phyloP scores from a whole-genome alignment of 2,329 filamentous ascomycete genomes.

The Botrytis byssoidea region DNA sequence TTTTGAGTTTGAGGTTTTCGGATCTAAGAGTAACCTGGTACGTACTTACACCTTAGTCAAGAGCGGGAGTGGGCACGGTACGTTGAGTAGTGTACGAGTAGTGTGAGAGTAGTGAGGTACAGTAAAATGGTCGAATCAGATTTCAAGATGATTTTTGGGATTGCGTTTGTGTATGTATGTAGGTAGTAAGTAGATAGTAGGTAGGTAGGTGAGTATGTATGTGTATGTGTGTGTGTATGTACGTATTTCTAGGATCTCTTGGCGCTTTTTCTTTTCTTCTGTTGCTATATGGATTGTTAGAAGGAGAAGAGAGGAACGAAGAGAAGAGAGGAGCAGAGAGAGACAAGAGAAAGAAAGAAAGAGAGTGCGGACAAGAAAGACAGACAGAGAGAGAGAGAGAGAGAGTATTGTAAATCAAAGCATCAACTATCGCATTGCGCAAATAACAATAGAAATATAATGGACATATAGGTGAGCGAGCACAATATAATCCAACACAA shows the following conservation, averaged over 20 bases:
- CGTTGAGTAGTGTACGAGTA: slow-evolving; percentile 5
- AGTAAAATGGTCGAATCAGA: slow-evolving; percentile 5
- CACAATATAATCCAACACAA: neutral
- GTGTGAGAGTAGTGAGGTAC: neutral
- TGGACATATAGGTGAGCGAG: neutral
- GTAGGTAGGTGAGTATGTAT: neutral
- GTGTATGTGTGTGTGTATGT: neutral
- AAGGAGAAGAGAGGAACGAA: neutral
- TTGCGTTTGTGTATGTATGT: neutral
- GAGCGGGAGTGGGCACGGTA: slow-evolving; percentile 11
- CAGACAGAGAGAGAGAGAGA: neutral
- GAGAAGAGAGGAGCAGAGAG: no score
- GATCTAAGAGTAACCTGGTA: neutral
- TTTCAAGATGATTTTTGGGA: neutral
- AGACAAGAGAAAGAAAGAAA: neutral
- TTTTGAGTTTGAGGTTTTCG: neutral
- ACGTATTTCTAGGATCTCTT: neutral
- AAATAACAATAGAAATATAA: neutral
- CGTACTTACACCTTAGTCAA: neutral
- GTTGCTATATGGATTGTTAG: slow-evolving; percentile 2
- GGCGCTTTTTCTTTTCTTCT: neutral
- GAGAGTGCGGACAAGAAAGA: neutral
- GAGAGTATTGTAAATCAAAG: neutral
- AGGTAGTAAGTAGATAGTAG: neutral
- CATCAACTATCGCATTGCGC: neutral